Conservation (phyloP, 2,329 filamentous ascomycete species). For the Teratosphaeriaceae sp. region DNA sequence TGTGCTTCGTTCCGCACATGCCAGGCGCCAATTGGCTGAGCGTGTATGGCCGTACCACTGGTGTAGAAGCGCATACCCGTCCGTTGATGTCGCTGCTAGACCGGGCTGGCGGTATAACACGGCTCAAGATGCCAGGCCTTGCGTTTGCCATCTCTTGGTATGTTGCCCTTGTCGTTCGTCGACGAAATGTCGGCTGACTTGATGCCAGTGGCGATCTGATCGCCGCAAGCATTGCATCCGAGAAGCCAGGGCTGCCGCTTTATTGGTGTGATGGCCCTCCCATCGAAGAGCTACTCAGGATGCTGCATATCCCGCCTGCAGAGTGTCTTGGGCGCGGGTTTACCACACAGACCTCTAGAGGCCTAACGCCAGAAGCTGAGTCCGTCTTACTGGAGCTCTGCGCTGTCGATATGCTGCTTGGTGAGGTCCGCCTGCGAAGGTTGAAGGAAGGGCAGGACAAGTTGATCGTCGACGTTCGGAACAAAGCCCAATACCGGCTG, state of each 20-base stretch:
- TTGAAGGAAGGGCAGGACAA: background rate
- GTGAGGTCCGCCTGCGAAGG: background rate
- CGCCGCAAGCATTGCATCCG: background rate
- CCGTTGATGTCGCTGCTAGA: background rate
- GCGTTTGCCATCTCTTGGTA: slow-evolving; percentile 1
- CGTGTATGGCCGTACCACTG: slow-evolving; percentile 1
- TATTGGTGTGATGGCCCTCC: background rate
- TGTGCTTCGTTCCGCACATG: background rate
- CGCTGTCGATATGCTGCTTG: background rate
- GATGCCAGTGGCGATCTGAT: slow-evolving; percentile 1
- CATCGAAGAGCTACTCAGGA: background rate
- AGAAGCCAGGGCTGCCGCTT: background rate
- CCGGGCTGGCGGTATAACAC: background rate
- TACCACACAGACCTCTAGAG: background rate
- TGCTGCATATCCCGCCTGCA: background rate
- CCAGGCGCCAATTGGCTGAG: background rate
- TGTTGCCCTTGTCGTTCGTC: too few relatives aligned
- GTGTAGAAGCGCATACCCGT: background rate
- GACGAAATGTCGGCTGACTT: too few relatives aligned
- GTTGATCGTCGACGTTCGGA: background rate
- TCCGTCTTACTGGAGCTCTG: background rate
- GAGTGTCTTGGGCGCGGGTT: background rate
- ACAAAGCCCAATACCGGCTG: background rate
- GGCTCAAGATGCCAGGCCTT: background rate
- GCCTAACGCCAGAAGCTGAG: background rate